Conservation (phyloP, 2,329 filamentous ascomycete species). For the Hirsutella minnesotensis region DNA sequence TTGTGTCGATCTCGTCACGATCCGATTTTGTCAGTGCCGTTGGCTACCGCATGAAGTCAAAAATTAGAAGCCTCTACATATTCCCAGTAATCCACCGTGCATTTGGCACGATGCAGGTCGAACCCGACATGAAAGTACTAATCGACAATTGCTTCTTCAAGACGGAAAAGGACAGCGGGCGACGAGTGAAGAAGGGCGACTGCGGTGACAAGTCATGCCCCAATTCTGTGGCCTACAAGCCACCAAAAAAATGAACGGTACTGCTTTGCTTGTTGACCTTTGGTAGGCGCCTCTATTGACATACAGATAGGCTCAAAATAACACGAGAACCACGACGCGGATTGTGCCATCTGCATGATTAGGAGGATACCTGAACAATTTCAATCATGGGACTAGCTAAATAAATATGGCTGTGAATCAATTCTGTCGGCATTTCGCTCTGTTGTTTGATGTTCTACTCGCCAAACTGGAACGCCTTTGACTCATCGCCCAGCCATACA, state of each 20-base stretch:
- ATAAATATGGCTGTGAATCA: too few species aligned
- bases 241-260: too few species aligned
- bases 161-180: background rate
- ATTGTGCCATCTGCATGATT: too few species aligned
- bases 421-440: background rate
- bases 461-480: slow-evolving; percentile 4
- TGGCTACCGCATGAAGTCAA: background rate
- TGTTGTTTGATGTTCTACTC: background rate
- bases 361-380: too few species aligned
- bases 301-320: too few species aligned
- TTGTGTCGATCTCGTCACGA: background rate
- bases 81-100: background rate
- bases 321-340: background rate
- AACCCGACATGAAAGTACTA: background rate
- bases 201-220: background rate
- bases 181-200: background rate
- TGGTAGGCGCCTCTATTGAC: too few species aligned
- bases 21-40: background rate
- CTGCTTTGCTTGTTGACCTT: too few species aligned
- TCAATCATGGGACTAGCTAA: too few species aligned
- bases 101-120: background rate
- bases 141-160: background rate
- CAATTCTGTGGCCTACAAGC: background rate
- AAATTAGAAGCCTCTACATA: background rate
- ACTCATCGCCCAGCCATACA: slow-evolving; percentile 1